Percentiles rank a stretch among this genome's conserved stretches.
Conservation (phyloP, 169 alveolate species). For the Miamiensis avidus region DNA sequence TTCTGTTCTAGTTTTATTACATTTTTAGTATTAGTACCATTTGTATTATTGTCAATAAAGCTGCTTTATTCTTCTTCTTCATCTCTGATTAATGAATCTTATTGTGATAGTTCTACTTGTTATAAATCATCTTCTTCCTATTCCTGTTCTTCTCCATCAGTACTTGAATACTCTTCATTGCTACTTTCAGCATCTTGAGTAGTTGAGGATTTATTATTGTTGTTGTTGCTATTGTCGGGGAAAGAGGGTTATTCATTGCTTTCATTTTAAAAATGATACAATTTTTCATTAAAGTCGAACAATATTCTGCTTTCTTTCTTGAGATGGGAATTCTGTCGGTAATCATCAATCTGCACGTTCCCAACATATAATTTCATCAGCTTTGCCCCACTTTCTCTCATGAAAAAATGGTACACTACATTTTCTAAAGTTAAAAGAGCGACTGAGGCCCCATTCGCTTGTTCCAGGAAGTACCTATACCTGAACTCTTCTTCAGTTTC, state of each 20-base stretch:
- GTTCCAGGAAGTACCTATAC: not conserved
- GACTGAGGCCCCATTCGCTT: not conserved
- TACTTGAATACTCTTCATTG: not conserved
- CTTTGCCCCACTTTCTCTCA: constrained; percentile 33
- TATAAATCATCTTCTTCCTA: not conserved
- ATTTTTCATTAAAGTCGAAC: constrained; percentile 3
- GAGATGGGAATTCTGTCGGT: constrained; percentile 3
- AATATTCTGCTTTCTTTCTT: constrained; percentile 4
- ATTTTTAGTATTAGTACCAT: no score
- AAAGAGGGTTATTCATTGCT: no score
- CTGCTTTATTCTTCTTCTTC: no score
- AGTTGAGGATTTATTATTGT: not conserved
- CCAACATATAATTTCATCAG: constrained; percentile 20
- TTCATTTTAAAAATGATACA: constrained; percentile 10
- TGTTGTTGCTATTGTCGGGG: no score
- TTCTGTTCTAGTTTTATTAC: no score
- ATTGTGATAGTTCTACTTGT: no score
- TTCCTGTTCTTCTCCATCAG: not conserved
- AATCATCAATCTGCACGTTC: constrained; percentile 13
- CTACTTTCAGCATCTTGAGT: not conserved
- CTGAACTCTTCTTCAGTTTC: not conserved
- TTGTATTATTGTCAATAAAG: no score
- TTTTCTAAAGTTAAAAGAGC: not conserved
- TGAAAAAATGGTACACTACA: constrained; percentile 13
- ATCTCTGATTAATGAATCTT: no score